Conservation (phyloP, 768 basidiomycete genomes). For the Pisolithus sp. region DNA sequence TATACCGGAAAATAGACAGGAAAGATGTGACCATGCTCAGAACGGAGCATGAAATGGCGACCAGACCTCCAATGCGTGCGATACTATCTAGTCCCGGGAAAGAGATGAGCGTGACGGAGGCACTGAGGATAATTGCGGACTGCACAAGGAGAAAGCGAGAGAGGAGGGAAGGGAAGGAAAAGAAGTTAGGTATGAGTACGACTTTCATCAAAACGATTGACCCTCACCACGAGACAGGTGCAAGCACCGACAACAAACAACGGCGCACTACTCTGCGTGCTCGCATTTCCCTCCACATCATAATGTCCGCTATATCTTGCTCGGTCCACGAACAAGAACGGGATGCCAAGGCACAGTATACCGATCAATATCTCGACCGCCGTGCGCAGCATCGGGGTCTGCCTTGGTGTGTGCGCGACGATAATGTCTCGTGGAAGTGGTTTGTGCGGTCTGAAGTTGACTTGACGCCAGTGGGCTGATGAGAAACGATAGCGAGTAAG, state of each 20-base stretch:
- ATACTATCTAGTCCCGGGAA: slow-evolving; percentile 66
- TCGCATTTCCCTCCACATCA: slow-evolving; percentile 50
- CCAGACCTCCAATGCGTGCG: slow-evolving; percentile 57
- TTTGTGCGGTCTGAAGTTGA: slow-evolving; percentile 61
- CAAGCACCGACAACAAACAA: slow-evolving; percentile 61
- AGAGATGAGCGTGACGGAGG: slow-evolving; percentile 75
- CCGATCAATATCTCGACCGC: slow-evolving; percentile 55
- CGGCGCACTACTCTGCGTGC: slow-evolving; percentile 41
- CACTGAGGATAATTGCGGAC: slow-evolving; percentile 77
- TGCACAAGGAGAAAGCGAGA: slow-evolving; percentile 22
- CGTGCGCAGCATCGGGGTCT: slow-evolving; percentile 40
- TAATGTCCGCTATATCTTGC: slow-evolving; percentile 37
- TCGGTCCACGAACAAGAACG: slow-evolving; percentile 65
- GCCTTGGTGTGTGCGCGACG: slow-evolving; percentile 19
- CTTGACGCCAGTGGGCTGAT: slow-evolving; percentile 61
- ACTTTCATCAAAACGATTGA: slow-evolving; percentile 1
- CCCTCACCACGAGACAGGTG: slow-evolving; percentile 55
- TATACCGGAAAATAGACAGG: slow-evolving; percentile 63
- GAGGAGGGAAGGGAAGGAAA: no score
- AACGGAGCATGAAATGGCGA: slow-evolving; percentile 63
- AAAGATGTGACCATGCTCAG: slow-evolving; percentile 65
- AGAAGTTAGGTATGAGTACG: slow-evolving; percentile 16
- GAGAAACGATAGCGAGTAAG: not conserved
- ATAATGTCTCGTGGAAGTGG: slow-evolving; percentile 52
- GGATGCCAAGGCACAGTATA: slow-evolving; percentile 69